Evolutionary conservation across 768 basidiomycete genomes (phyloP).

Genomic region (Russula virescens): DNA sequence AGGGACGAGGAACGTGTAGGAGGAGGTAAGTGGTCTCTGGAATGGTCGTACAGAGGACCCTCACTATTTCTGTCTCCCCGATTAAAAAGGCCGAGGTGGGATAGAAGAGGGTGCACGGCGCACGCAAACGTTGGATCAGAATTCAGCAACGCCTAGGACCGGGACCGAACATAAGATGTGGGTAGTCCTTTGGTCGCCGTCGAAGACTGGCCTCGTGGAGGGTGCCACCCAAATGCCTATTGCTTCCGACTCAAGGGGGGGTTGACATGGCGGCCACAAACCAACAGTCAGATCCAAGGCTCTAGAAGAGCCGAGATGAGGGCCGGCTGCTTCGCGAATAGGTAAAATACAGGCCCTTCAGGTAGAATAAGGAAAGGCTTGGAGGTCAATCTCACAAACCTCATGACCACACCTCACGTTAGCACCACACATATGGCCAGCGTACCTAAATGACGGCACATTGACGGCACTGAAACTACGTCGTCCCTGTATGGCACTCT

Average conservation of each 20-base stretch:
- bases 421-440: too few relatives aligned
- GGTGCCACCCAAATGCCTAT: not conserved
- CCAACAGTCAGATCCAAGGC: not conserved
- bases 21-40: not conserved
- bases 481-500: too few relatives aligned
- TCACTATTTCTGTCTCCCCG: not conserved
- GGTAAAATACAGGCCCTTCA: too few relatives aligned
- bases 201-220: not conserved
- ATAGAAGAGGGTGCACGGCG: not conserved
- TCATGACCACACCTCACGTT: not conserved
- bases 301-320: not conserved
- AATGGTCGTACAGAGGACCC: not conserved
- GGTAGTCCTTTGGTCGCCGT: not conserved
- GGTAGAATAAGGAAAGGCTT: too few relatives aligned
- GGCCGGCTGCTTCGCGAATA: too few relatives aligned
- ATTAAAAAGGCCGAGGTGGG: not conserved
- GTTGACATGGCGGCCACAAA: not conserved
- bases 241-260: not conserved
- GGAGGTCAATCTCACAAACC: not conserved
- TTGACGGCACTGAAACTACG: too few relatives aligned
- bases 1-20: not conserved
- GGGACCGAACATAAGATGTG: not conserved
- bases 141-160: not conserved
- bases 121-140: not conserved
- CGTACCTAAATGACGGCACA: too few relatives aligned